Conservation (phyloP, 23 red algal species). For the Cyanidium caldarium region DNA sequence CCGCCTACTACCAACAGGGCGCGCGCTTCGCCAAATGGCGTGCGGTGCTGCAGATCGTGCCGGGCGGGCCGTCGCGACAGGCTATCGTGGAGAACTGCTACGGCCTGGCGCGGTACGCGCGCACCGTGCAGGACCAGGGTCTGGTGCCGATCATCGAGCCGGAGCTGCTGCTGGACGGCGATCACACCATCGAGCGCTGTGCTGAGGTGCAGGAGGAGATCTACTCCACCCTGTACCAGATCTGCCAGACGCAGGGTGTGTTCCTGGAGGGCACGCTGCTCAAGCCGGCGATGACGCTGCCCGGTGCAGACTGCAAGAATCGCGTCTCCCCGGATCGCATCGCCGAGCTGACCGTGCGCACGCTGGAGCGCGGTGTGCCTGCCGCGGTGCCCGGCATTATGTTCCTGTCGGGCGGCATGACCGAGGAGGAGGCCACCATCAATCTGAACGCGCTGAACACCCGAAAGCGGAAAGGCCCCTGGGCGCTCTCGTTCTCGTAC, state of each 20-base stretch:
- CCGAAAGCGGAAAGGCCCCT: conserved; percentile 73
- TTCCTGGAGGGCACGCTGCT: conserved; percentile 84
- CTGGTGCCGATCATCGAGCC: conserved; percentile 99
- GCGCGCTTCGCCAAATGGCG: conserved; percentile 98
- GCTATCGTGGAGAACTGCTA: conserved; percentile 72
- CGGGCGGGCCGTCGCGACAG: conserved; percentile 38
- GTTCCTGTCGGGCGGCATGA: conserved; percentile 96
- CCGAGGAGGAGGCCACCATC: conserved; percentile 91
- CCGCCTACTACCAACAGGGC: conserved; percentile 93
- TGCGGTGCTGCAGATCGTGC: conserved; percentile 88
- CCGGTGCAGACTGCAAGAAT: conserved; percentile 66
- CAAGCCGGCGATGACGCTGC: conserved; percentile 94
- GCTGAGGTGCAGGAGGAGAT: conserved; percentile 94
- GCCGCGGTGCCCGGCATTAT: conserved; percentile 79
- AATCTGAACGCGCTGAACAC: conserved; percentile 91
- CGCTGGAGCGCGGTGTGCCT: conserved; percentile 77
- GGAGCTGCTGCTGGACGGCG: conserved; percentile 96
- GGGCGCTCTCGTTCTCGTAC: conserved; percentile 89
- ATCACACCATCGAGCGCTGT: conserved; percentile 55
- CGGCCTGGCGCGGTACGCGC: conserved; percentile 89
- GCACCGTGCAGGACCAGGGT: conserved; percentile 71
- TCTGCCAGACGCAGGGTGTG: conserved; percentile 70
- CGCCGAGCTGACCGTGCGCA: conserved; percentile 52
- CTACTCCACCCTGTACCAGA: conserved; percentile 76
- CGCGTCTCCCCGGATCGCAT: conserved; percentile 49